phyloP scores from a whole-genome alignment of 2,329 filamentous ascomycete species.

The Nothophoma quercina region DNA sequence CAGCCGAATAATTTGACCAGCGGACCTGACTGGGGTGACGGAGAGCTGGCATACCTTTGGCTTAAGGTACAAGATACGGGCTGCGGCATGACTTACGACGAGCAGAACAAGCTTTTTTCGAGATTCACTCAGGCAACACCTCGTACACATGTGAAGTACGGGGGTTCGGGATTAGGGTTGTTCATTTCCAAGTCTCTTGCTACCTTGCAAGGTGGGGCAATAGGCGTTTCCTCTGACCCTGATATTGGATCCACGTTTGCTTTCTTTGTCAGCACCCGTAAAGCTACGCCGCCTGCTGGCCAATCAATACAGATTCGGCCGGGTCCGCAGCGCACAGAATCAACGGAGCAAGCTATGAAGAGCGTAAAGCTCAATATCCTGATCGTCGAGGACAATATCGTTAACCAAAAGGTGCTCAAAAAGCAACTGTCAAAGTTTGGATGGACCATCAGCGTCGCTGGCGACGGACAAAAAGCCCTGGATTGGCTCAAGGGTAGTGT shows the following conservation, averaged over 20 bases:
- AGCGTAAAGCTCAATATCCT: slow-evolving; percentile 33
- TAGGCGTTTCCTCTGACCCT: slow-evolving; percentile 50
- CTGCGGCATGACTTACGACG: slow-evolving; percentile 48
- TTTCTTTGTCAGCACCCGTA: slow-evolving; percentile 49
- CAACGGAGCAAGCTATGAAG: slow-evolving; percentile 33
- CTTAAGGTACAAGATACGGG: slow-evolving; percentile 50
- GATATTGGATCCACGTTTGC: slow-evolving; percentile 49
- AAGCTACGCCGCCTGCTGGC: slow-evolving; percentile 21
- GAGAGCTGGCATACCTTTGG: slow-evolving; percentile 45
- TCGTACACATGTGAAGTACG: slow-evolving; percentile 48
- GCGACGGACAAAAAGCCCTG: slow-evolving; percentile 50
- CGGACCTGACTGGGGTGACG: slow-evolving; percentile 41
- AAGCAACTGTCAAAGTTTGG: slow-evolving; percentile 50
- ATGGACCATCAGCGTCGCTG: slow-evolving; percentile 48
- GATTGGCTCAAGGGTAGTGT: slow-evolving; percentile 43
- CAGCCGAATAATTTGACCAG: slow-evolving; percentile 14
- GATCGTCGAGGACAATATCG: slow-evolving; percentile 50
- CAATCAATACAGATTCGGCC: slow-evolving; percentile 15
- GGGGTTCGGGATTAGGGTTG: slow-evolving; percentile 53
- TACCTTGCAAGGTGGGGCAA: slow-evolving; percentile 50
- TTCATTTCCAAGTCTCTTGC: slow-evolving; percentile 51
- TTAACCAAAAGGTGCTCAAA: slow-evolving; percentile 52
- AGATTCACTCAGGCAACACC: slow-evolving; percentile 42
- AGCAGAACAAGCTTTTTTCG: slow-evolving; percentile 45
- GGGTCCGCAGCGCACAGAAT: slow-evolving; percentile 14